Evolutionary conservation across 2,329 filamentous ascomycete species (phyloP).

Genomic region (Colletotrichum australisinense): DNA sequence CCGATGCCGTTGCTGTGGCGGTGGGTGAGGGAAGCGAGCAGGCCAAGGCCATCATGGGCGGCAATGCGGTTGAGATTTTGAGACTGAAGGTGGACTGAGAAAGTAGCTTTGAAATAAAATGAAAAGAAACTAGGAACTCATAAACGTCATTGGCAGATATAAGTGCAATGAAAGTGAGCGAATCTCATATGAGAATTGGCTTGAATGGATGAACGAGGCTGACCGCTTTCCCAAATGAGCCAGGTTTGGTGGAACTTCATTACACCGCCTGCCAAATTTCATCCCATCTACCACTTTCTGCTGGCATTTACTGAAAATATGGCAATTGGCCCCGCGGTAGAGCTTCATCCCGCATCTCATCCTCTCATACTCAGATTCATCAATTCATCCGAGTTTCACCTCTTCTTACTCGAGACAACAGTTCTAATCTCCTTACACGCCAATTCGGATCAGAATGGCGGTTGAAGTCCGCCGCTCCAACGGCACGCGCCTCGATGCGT

Average conservation of each 20-base stretch:
- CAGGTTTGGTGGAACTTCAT: rapidly evolving
- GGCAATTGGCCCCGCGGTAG: slow-evolving; percentile 19
- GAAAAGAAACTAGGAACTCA: neutral
- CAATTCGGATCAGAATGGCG: neutral
- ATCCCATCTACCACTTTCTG: neutral
- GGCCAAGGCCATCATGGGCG: slow-evolving; percentile 67
- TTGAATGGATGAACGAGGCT: neutral
- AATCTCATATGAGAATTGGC: slow-evolving; percentile 16
- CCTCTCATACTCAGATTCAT: neutral
- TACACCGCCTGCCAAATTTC: slow-evolving; percentile 12
- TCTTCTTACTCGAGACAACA: neutral
- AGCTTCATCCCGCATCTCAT: slow-evolving; percentile 7
- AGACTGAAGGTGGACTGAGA: slow-evolving; percentile 24
- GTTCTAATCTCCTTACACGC: neutral
- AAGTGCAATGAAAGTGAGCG: neutral
- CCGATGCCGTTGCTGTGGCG: slow-evolving; percentile 63
- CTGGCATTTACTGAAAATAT: slow-evolving; percentile 33
- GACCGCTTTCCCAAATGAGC: neutral
- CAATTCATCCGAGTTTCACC: neutral
- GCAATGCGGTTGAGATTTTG: slow-evolving; percentile 68
- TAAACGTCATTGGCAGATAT: neutral
- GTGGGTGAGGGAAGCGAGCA: slow-evolving; percentile 58
- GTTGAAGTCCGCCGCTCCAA: slow-evolving; percentile 26
- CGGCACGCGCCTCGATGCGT: slow-evolving; percentile 32
- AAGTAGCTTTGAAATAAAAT: neutral